Conservation (phyloP, 2,329 filamentous ascomycete species). For the Bipolaris zeicola region DNA sequence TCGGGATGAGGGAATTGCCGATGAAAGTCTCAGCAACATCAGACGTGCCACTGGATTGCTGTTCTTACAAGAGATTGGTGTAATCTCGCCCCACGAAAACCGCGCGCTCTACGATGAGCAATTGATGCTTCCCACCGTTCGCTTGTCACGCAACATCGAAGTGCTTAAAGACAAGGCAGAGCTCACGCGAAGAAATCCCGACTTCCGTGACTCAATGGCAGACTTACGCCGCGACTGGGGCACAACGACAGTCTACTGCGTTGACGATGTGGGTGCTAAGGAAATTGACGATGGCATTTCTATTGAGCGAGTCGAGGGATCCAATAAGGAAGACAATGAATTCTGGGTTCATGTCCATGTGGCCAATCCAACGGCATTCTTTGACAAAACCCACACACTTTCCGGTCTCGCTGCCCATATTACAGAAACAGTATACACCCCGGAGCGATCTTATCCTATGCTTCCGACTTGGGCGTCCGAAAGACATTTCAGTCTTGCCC, state of each 20-base stretch:
- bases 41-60: constrained; percentile 57
- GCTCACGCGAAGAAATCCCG: constrained; percentile 30
- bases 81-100: constrained; percentile 73
- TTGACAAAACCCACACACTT: constrained; percentile 64
- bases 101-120: constrained; percentile 64
- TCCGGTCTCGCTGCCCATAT: constrained; percentile 66
- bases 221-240: constrained; percentile 65
- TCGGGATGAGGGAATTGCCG: constrained; percentile 22
- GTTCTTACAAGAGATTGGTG: constrained; percentile 77
- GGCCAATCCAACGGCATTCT: constrained; percentile 76
- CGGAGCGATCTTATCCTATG: constrained; percentile 63
- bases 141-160: constrained; percentile 53
- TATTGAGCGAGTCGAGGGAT: constrained; percentile 62
- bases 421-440: constrained; percentile 62
- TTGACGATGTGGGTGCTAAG: constrained; percentile 68
- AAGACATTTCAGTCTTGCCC: constrained; percentile 60
- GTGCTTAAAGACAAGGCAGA: constrained; percentile 46
- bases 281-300: constrained; percentile 84
- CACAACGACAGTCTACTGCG: constrained; percentile 69
- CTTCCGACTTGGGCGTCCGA: constrained; percentile 57
- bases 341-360: constrained; percentile 80
- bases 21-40: constrained; percentile 11
- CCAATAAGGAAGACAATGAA: constrained; percentile 56
- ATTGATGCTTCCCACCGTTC: constrained; percentile 58
- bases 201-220: constrained; percentile 61